Conservation (phyloP, 2,329 filamentous ascomycete genomes). For the Chrysoporthe deuterocubensis region DNA sequence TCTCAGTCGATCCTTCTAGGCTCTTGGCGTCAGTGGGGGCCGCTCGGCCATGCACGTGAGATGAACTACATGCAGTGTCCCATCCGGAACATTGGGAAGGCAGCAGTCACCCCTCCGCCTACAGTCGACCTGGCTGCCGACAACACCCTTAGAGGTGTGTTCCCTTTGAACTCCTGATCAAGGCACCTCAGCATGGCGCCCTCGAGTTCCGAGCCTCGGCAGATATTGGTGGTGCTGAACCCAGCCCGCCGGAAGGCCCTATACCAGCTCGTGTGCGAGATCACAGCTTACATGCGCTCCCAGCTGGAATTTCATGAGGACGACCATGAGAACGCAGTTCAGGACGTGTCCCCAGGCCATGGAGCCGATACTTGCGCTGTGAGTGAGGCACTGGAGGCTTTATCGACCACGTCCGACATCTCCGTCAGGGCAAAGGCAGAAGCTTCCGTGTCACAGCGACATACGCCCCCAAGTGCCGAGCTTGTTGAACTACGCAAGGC, state of each 20-base stretch:
- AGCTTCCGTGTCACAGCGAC: conserved; percentile 20
- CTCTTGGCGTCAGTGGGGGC: neutral
- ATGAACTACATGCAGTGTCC: neutral
- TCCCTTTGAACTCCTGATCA: neutral
- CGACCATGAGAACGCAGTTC: neutral
- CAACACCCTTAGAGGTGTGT: neutral
- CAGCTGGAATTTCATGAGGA: conserved; percentile 48
- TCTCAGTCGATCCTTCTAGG: neutral
- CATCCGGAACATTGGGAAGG: neutral
- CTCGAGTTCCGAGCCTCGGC: conserved; percentile 57
- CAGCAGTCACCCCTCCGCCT: too few species aligned
- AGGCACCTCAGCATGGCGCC: conserved; percentile 50
- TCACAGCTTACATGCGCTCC: conserved; percentile 58
- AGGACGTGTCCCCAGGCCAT: neutral
- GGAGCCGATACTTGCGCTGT: neutral
- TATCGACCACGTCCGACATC: conserved; percentile 30
- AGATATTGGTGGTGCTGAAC: conserved; percentile 59
- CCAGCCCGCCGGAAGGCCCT: conserved; percentile 55
- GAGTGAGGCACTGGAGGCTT: conserved; percentile 33
- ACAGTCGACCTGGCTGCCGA: neutral
- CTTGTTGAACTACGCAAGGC: conserved; percentile 49
- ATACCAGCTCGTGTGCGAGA: conserved; percentile 54
- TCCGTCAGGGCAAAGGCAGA: conserved; percentile 17
- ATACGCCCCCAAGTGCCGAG: conserved; percentile 35
- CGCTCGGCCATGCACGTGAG: conserved; percentile 2